Base-by-base conservation (phyloP, 2,329 filamentous ascomycete genomes). In the Aspergillus cejpii region DNA sequence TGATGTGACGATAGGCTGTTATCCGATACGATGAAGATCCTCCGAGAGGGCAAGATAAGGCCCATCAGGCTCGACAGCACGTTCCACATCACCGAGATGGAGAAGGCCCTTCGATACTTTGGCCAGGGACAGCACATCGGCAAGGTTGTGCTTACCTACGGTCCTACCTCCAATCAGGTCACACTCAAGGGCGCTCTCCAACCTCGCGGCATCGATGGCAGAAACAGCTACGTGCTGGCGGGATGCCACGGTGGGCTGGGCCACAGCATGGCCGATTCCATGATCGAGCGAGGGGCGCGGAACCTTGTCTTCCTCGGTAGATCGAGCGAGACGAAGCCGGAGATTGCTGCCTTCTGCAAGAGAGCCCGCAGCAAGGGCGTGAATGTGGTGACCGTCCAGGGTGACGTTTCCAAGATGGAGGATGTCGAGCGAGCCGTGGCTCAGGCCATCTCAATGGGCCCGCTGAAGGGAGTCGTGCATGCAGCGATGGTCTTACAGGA, bases 101-200 rank as follows among this genome's bases (percentile, higher is more conserved):
- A 33, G 2, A 19, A 42, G 6, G 67, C 64, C 0, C 48, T 70
- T 11, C 27, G 36, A 1, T 58, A 51, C 41, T 59, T 71, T 34
- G 59, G 60, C 5, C 37, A 52, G 2, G 66, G 66, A 0, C 50
- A 52, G 2, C 66, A 69, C 38, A 60, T 67, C 1, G 68, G 69
- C 6, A 71, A 70, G 47, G 50, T 70, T 2, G 63, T 70, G n/a
- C n/a, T n/a, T n/a, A n/a, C n/a, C n/a, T n/a, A n/a, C n/a, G n/a
- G n/a, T n/a, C n/a, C n/a, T n/a, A n/a, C n/a, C n/a, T n/a, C n/a
- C n/a, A n/a, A n/a, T n/a, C n/a, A n/a, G n/a, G n/a, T n/a, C n/a
- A n/a, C n/a, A n/a, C n/a, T n/a, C n/a, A n/a, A n/a, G n/a, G n/a
- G n/a, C n/a, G n/a, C n/a, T n/a, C n/a, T n/a, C n/a, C n/a, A n/a